Conservation (phyloP, 306 rosid genomes). For the Leucaena leucocephala region DNA sequence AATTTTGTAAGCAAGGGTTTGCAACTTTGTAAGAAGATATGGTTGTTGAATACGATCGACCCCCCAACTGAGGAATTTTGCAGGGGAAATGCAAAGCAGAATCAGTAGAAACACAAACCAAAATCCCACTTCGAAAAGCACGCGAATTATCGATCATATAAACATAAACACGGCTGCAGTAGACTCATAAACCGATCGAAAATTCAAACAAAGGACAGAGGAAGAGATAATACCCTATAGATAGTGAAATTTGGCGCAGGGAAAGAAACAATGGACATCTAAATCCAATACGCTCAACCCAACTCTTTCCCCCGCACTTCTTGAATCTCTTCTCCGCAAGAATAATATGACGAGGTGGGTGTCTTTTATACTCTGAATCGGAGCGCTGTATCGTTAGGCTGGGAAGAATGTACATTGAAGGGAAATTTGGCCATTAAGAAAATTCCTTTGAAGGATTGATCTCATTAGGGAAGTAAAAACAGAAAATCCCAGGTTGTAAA, state of each 20-base stretch:
- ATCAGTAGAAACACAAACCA: neutral
- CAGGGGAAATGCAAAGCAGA: neutral
- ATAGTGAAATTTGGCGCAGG: too few species aligned
- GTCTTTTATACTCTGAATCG: neutral
- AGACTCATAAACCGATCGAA: neutral
- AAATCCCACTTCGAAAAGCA: neutral
- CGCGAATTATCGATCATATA: neutral
- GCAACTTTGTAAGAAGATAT: neutral
- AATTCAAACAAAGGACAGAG: neutral
- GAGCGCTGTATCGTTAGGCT: neutral
- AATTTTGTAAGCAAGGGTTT: neutral
- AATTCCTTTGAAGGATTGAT: neutral
- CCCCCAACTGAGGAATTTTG: neutral
- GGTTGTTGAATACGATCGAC: neutral
- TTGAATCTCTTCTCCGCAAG: neutral
- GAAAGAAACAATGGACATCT: neutral
- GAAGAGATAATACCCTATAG: conserved; percentile 5
- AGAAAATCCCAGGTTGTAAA: neutral
- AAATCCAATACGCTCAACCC: neutral
- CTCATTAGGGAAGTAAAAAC: neutral
- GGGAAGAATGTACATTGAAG: neutral
- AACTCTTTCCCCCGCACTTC: neutral
- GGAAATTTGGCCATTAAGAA: neutral
- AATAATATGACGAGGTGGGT: neutral
- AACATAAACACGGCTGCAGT: neutral